Base-by-base conservation (phyloP, 768 basidiomycete genomes). In the Tricholoma hemisulphureum region DNA sequence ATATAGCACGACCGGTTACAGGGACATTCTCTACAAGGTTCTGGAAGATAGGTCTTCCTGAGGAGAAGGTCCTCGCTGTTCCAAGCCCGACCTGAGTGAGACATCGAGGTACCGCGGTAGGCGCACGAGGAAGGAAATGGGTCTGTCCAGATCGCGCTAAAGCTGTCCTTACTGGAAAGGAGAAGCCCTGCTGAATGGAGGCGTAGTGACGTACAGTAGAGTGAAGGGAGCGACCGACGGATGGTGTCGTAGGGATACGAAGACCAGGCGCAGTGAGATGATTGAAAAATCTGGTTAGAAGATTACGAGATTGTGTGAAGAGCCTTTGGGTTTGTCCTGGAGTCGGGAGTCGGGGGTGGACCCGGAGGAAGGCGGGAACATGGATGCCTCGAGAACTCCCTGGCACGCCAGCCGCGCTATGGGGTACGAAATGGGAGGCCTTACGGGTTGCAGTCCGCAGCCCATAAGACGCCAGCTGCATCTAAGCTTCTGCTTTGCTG, bases 21-120 rank as follows among this genome's bases (percentile, higher is more conserved):
- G 93, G 92, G 0, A 91, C 85, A 64, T 92, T 92, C 67, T 92
- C 83, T 2, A 84, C 84, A 39, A 95, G 70, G 67, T 89, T 86
- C 68, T 91, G 86, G 76, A 93, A 93, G 43, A 93, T 79, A 3
- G 89, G 88, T 2, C 87, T 83, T 10, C 79, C 80, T 2, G 85
- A 82, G 21, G 85, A 85, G 69, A 94, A 95, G 64, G 85, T 89
- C 34, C 92, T 78, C 0, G 87, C 89, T 0, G 83, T 81, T 34
- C 89, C 89, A 2, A 95, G 77, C 4, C 93, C 93, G 20, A 94
- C 81, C 59, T 91, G 86, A 0, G 81, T 70, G 26, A 88, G 71
- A 49, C 73, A 72, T 18, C 82, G 71, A 7, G 83, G 83, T 2
- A 81, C 70, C 13, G 73, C 61, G 2, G 68, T 59, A 14, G 82